Conservation (phyloP, 2,329 filamentous ascomycete genomes). For the Colletotrichum sp. region DNA sequence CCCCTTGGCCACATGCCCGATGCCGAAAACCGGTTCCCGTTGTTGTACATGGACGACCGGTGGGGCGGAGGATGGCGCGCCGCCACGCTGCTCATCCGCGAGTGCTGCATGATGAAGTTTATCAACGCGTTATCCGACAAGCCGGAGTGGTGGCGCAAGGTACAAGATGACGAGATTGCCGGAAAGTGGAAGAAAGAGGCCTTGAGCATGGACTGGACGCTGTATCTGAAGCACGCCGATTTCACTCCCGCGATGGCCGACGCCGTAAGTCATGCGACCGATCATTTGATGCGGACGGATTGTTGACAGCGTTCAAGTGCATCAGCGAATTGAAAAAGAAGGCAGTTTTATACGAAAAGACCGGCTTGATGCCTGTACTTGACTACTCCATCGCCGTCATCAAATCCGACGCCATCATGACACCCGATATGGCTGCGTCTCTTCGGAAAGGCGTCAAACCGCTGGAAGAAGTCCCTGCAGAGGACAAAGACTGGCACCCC, state of each 20-base stretch:
- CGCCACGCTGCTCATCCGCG: background rate
- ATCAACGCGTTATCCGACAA: conserved; percentile 32
- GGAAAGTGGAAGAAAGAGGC: conserved; percentile 24
- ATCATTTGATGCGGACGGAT: background rate
- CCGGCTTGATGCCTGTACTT: conserved; percentile 36
- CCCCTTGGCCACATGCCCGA: background rate
- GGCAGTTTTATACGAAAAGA: conserved; percentile 42
- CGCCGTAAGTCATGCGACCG: background rate
- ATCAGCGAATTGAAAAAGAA: conserved; percentile 47
- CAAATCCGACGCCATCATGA: conserved; percentile 28
- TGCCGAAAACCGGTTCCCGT: background rate
- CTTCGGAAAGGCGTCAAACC: conserved; percentile 22
- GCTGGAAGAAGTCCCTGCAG: conserved; percentile 21
- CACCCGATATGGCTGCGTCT: background rate
- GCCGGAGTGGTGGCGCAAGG: conserved; percentile 27
- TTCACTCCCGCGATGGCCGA: background rate
- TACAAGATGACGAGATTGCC: conserved; percentile 24
- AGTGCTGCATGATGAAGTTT: conserved; percentile 29
- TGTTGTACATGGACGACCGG: background rate
- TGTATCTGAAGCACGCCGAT: background rate
- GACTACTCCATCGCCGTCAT: conserved; percentile 24
- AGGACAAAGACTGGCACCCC: conserved; percentile 57
- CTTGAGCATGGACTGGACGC: background rate
- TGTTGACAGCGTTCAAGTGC: conserved; percentile 26
- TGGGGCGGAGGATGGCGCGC: background rate